Evolutionary conservation across 805 yeast species (phyloP).

Genomic region (Lachancea dasiensis): DNA sequence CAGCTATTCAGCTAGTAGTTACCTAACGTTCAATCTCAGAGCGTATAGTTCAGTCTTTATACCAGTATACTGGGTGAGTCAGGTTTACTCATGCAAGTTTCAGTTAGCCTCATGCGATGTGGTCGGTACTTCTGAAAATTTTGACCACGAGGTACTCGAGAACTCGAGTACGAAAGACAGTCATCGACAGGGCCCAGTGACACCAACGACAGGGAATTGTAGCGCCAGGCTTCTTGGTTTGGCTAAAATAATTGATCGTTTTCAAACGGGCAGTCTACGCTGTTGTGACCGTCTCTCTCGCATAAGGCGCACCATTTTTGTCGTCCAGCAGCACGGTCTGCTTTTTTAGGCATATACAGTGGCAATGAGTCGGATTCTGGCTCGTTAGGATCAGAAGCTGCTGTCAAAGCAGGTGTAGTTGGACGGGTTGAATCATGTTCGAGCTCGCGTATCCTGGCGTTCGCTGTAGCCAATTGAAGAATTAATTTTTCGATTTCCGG

Average conservation of each 20-base stretch:
- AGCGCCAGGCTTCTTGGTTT: background rate
- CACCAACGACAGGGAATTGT: background rate
- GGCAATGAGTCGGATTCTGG: conserved; percentile 23
- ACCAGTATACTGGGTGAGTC: background rate
- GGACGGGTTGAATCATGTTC: conserved; percentile 14
- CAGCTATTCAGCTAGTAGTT: no score
- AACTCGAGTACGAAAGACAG: background rate
- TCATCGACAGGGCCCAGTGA: no score
- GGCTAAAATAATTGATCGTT: conserved; percentile 9
- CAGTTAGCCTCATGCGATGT: no score
- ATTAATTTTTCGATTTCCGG: conserved; percentile 24
- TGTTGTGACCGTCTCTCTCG: conserved; percentile 83
- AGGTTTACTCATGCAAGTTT: background rate
- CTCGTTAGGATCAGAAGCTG: conserved; percentile 14
- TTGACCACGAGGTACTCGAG: conserved; percentile 1
- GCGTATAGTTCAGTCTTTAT: background rate
- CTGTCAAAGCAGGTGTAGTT: conserved; percentile 24
- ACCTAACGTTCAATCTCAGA: no score
- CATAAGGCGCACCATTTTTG: conserved; percentile 88
- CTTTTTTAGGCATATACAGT: conserved; percentile 23
- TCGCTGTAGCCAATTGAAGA: conserved; percentile 29
- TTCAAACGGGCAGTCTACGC: conserved; percentile 83
- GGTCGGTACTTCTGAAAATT: conserved; percentile 1
- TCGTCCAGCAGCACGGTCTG: conserved; percentile 66
- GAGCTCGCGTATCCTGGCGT: conserved; percentile 15